Evolutionary conservation across 176 grass and related monocot species (phyloP).

Genomic region (Chloris gayana): DNA sequence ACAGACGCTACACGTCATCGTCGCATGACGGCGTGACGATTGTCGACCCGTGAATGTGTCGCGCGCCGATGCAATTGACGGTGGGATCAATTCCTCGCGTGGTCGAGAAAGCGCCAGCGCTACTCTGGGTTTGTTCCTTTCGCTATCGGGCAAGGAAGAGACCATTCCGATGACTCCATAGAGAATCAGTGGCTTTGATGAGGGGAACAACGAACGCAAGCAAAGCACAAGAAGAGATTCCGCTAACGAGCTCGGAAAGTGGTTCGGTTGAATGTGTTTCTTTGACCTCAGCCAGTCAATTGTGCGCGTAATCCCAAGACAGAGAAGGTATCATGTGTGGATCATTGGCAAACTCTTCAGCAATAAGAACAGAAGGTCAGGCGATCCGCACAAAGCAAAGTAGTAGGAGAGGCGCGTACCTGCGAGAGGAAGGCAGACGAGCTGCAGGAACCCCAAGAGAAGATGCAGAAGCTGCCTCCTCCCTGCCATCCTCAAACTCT

Average conservation of each 20-base stretch:
- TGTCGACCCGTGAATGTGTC: not conserved
- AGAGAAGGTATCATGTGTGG: too few relatives aligned
- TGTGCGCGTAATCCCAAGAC: too few relatives aligned
- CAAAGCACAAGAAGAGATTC: not conserved
- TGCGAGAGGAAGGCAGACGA: constrained; percentile 23
- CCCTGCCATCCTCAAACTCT: constrained; percentile 3
- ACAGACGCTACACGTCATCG: not conserved
- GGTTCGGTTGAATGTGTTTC: too few relatives aligned
- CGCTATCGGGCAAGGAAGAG: not conserved
- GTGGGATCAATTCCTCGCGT: not conserved
- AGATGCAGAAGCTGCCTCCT: not conserved
- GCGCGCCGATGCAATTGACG: not conserved
- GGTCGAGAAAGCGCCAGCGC: constrained; percentile 3
- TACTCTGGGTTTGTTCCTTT: constrained; percentile 12
- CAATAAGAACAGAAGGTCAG: not conserved
- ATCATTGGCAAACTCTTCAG: not conserved
- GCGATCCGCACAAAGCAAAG: not conserved
- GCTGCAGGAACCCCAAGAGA: constrained; percentile 16
- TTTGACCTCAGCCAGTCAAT: too few relatives aligned
- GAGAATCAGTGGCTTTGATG: not conserved
- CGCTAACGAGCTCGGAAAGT: too few relatives aligned
- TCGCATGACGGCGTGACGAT: constrained; percentile 10
- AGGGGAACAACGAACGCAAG: not conserved
- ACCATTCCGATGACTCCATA: not conserved
- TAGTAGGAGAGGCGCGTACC: not conserved